Evolutionary conservation across 2,329 filamentous ascomycete genomes (phyloP).

Genomic region (Scedosporium aurantiacum): DNA sequence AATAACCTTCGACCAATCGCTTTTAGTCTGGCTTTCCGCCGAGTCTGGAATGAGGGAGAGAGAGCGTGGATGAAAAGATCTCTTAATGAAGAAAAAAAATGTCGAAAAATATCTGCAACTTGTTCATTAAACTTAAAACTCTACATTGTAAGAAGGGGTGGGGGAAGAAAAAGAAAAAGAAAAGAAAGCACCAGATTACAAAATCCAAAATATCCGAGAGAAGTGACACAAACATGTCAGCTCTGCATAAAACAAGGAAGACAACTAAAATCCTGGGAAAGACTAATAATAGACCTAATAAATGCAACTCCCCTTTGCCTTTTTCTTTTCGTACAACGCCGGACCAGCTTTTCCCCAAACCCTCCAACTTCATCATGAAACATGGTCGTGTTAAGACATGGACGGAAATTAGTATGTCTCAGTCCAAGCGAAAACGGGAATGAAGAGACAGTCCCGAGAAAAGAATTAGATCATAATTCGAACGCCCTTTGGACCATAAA

Average conservation of each 20-base stretch:
- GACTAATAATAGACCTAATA: not conserved
- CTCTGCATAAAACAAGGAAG: not conserved
- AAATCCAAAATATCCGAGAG: too few relatives aligned
- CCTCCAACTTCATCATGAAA: not conserved
- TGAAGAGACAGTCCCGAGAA: not conserved
- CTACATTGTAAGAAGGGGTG: too few relatives aligned
- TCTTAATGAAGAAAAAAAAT: too few relatives aligned
- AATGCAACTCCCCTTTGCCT: not conserved
- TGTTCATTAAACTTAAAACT: too few relatives aligned
- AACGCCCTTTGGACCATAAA: not conserved
- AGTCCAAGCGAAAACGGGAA: not conserved
- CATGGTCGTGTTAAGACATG: not conserved
- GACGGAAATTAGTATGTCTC: not conserved
- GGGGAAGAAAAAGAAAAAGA: too few relatives aligned
- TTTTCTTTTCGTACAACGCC: not conserved
- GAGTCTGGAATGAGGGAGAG: too few relatives aligned
- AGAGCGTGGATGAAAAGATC: too few relatives aligned
- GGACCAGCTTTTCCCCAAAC: not conserved
- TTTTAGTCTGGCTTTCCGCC: too few relatives aligned
- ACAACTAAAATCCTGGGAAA: not conserved
- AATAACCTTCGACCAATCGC: too few relatives aligned
- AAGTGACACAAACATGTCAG: not conserved
- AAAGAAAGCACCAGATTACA: too few relatives aligned
- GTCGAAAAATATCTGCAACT: too few relatives aligned
- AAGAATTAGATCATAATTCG: not conserved